Percentiles rank a stretch among this genome's conserved stretches.
Conservation (phyloP, 129 eudicot genomes). For the Scalesia atractyloides region DNA sequence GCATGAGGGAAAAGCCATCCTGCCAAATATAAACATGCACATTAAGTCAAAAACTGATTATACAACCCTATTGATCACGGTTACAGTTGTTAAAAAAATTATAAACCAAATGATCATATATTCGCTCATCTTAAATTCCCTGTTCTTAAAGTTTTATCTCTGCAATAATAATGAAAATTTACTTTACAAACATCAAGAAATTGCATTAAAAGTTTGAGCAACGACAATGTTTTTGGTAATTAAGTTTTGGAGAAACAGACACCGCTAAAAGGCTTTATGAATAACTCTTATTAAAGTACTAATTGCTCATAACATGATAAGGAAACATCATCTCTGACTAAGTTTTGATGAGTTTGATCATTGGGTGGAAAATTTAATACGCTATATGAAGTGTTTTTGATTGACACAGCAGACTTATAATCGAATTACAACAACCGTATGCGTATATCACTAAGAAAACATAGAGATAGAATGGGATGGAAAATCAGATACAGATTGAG, state of each 20-base stretch:
- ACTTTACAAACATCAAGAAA: not conserved
- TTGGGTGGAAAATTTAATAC: not conserved
- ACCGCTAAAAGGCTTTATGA: too few species aligned
- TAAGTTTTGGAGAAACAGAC: too few species aligned
- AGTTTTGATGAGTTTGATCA: not conserved
- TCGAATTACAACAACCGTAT: too few species aligned
- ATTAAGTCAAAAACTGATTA: conserved; percentile 14
- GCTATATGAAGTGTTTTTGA: not conserved
- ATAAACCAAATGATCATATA: not conserved
- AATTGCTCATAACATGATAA: too few species aligned
- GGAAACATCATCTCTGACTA: not conserved
- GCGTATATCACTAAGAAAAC: too few species aligned
- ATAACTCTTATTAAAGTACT: too few species aligned
- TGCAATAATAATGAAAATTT: too few species aligned
- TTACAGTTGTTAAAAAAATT: not conserved
- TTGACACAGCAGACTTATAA: too few species aligned
- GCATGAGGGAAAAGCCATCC: conserved; percentile 86
- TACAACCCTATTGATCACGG: not conserved
- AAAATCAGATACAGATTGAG: too few species aligned
- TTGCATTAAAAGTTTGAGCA: not conserved
- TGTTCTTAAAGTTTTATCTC: too few species aligned
- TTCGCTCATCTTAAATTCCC: not conserved
- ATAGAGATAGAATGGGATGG: too few species aligned
- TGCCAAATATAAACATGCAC: conserved; percentile 36
- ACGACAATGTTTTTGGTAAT: too few species aligned